A percentile compares a stretch with the other conserved stretches of the same genome.
These are phyloP conservation scores for Fraxinus sp. DNA, from an alignment of 305 asterid genomes.

Conservation along the genomic window DNA sequence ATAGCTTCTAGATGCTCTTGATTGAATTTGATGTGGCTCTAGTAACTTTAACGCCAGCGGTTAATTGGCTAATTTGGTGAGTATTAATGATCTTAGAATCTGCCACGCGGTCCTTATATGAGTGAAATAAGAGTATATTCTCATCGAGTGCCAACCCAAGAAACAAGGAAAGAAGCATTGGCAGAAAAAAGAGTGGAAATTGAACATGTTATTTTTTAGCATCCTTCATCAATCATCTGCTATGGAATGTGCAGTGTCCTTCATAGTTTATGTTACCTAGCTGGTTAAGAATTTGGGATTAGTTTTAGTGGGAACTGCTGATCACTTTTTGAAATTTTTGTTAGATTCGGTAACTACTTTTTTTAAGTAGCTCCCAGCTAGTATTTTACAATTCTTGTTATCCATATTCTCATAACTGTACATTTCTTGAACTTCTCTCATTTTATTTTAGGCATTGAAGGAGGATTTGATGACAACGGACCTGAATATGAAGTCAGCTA, in stretches of 20 bases:
- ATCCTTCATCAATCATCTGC: slow-evolving; percentile 3
- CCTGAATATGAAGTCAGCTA: slow-evolving; percentile 77
- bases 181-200: background rate
- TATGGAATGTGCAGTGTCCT: background rate
- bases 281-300: background rate
- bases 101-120: background rate
- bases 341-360: slow-evolving; percentile 15
- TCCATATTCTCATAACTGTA: background rate
- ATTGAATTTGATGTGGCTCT: background rate
- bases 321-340: background rate
- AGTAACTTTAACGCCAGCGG: background rate
- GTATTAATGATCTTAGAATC: slow-evolving; percentile 13
- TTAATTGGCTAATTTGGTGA: background rate
- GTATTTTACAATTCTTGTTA: slow-evolving; percentile 4
- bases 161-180: background rate
- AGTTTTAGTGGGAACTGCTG: slow-evolving; percentile 11
- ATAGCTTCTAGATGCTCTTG: background rate
- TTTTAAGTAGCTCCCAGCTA: background rate
- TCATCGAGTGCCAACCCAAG: background rate
- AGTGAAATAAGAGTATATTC: background rate
- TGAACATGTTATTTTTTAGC: background rate
- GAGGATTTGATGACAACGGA: slow-evolving; percentile 81
- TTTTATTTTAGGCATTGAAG: slow-evolving; percentile 61
- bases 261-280: no score
- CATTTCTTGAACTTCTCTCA: slow-evolving; percentile 3